phyloP scores from a whole-genome alignment of 371 early-diverging fungal genomes.

The Apophysomyces sp. region DNA sequence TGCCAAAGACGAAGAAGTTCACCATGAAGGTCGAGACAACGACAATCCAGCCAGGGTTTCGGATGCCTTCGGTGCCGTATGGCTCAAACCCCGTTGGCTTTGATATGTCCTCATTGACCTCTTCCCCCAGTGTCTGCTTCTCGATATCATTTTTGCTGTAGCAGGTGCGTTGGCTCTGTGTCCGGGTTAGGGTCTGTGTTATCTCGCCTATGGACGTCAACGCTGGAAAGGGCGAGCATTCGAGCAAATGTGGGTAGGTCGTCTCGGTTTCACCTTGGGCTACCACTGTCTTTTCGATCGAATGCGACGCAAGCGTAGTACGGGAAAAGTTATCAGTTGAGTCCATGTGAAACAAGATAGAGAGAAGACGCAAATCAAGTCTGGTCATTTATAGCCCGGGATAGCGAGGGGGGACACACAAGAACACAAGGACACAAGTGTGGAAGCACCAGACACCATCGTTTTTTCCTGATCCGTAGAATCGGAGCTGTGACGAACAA shows the following conservation, averaged over 20 bases:
- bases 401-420: not conserved
- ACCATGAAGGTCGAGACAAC: conserved; percentile 16
- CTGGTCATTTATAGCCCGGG: not conserved
- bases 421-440: not conserved
- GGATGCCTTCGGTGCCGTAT: conserved; percentile 31
- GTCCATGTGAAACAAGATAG: not conserved
- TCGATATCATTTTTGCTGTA: not conserved
- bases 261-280: not conserved
- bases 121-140: not conserved
- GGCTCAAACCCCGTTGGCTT: conserved; percentile 4
- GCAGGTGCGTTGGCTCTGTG: not conserved
- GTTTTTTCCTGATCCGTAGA: not conserved
- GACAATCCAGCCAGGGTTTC: conserved; percentile 21
- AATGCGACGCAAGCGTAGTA: not conserved
- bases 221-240: conserved; percentile 38
- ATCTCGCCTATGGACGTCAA: conserved; percentile 33
- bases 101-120: not conserved
- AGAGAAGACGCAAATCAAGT: not conserved
- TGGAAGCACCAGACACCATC: not conserved
- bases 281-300: not conserved
- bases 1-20: conserved; percentile 20
- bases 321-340: not conserved
- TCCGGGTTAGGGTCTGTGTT: conserved; percentile 23
- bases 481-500: no score
- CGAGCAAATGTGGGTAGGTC: conserved; percentile 28